These are phyloP conservation scores for Botrytis fragariae DNA, from an alignment of 2,329 filamentous ascomycete species.

Conservation along the genomic window DNA sequence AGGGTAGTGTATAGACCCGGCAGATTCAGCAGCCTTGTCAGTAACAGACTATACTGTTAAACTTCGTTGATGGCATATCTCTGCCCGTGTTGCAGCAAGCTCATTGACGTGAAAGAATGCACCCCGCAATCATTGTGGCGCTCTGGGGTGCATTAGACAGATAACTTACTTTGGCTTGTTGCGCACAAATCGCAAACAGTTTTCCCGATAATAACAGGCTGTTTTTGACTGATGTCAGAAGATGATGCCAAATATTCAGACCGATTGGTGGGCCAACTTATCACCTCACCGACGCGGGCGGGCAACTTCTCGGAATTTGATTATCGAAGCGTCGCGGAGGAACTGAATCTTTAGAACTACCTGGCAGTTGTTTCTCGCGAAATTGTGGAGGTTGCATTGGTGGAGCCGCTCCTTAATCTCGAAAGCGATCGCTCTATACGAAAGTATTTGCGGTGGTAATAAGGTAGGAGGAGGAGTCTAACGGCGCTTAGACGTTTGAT, in stretches of 20 bases:
- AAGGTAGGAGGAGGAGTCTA: neutral
- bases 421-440: neutral
- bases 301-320: neutral
- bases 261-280: too few relatives aligned
- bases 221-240: too few relatives aligned
- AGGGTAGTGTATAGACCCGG: rapidly evolving
- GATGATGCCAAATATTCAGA: too few relatives aligned
- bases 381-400: neutral
- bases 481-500: neutral
- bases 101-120: too few relatives aligned
- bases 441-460: neutral
- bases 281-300: too few relatives aligned
- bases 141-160: neutral
- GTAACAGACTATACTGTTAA: neutral
- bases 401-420: neutral
- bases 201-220: too few relatives aligned
- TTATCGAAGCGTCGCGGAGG: neutral
- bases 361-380: neutral
- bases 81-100: too few relatives aligned
- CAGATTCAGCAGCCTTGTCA: neutral
- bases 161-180: too few relatives aligned
- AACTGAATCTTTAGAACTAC: neutral
- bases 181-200: too few relatives aligned
- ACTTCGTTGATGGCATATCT: too few relatives aligned
- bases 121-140: neutral